Evolutionary conservation across 306 rosid genomes (phyloP).

Genomic region (Cicer pinnatifidum): DNA sequence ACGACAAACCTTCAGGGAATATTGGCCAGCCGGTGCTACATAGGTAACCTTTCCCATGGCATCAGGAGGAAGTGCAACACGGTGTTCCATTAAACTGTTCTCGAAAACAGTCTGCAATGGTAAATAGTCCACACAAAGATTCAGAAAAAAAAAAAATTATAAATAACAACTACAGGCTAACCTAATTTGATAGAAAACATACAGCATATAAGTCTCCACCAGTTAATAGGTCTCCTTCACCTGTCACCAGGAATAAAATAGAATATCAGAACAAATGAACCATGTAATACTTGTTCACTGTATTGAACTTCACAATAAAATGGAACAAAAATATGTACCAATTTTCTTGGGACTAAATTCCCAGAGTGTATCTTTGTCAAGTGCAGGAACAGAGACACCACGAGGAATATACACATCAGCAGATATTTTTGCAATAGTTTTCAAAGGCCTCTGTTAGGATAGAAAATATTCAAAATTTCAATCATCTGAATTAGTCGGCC

Average conservation of each 20-base stretch:
- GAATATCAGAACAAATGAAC: slow-evolving; percentile 35
- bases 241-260: slow-evolving; percentile 53
- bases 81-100: slow-evolving; percentile 94
- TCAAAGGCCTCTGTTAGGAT: slow-evolving; percentile 82
- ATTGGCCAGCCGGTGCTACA: slow-evolving; percentile 94
- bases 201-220: slow-evolving; percentile 99
- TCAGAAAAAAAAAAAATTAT: slow-evolving; percentile 39
- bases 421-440: slow-evolving; percentile 90
- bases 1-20: slow-evolving; percentile 75
- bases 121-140: slow-evolving; percentile 36
- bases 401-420: slow-evolving; percentile 99
- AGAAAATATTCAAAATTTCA: background rate
- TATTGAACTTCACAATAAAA: slow-evolving; percentile 1
- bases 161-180: slow-evolving; percentile 32
- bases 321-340: slow-evolving; percentile 50
- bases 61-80: slow-evolving; percentile 88
- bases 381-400: slow-evolving; percentile 96
- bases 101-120: slow-evolving; percentile 79
- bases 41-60: slow-evolving; percentile 95
- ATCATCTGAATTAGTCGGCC: background rate
- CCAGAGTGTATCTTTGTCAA: slow-evolving; percentile 94
- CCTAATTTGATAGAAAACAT: slow-evolving; percentile 51
- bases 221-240: slow-evolving; percentile 89
- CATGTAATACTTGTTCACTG: background rate
- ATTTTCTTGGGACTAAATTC: slow-evolving; percentile 91